These are phyloP conservation scores for Silene latifolia DNA, from an alignment of 148 eudicot species.

Conservation along the genomic window DNA sequence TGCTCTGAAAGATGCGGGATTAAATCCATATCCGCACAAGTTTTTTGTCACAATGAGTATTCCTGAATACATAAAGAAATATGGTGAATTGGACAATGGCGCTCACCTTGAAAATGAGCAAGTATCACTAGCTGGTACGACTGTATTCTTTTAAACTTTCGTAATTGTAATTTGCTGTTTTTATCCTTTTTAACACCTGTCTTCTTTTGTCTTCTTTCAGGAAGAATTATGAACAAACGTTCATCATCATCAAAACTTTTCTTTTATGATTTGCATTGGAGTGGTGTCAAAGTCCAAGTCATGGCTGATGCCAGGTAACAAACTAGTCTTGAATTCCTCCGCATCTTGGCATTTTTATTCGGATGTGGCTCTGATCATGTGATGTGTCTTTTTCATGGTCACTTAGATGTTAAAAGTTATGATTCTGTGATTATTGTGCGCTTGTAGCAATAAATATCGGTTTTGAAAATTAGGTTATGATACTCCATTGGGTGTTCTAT, in stretches of 20 bases:
- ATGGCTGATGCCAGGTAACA: conserved; percentile 88
- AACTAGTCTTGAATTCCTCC: not conserved
- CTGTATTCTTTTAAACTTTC: not conserved
- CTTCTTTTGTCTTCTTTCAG: conserved; percentile 34
- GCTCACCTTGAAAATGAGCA: conserved; percentile 64
- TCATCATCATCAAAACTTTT: conserved; percentile 81
- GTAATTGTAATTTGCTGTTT: not conserved
- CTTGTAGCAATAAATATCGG: not conserved
- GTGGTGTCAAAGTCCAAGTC: conserved; percentile 83
- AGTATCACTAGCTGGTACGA: conserved; percentile 69
- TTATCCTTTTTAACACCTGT: not conserved
- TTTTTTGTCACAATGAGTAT: conserved; percentile 52
- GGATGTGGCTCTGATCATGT: not conserved
- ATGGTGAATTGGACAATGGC: conserved; percentile 52
- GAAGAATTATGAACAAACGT: conserved; percentile 87
- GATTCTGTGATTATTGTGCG: not conserved
- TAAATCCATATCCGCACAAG: conserved; percentile 90
- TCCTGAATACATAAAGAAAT: conserved; percentile 53
- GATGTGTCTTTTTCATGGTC: not conserved
- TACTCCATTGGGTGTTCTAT: not conserved
- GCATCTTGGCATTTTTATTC: not conserved
- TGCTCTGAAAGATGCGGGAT: conserved; percentile 63
- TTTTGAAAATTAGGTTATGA: not conserved
- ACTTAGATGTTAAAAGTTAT: not conserved
- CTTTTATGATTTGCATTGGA: conserved; percentile 80